Evolutionary conservation across 2,329 filamentous ascomycete species (phyloP), one percentile per base, ranked within the genome.

Genomic region (Apiospora phragmitis): DNA sequence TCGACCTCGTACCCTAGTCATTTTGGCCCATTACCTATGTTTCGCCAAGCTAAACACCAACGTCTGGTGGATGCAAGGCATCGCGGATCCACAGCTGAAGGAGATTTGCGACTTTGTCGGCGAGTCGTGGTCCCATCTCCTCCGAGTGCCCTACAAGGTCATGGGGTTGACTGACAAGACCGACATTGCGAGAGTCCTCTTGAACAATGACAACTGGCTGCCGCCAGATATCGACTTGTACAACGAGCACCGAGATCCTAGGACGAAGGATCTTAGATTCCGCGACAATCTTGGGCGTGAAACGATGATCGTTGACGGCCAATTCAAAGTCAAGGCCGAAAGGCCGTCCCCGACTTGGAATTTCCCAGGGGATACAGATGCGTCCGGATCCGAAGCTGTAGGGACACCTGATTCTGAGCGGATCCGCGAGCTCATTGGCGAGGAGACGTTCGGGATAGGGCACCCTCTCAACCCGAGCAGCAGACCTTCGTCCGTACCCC

Each of bases 41-140:
- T 89, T 89, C 69, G 76, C 84, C 68, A 88, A 87, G 75, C 68
- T 87, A 1, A 77, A 80, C 14, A 68, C 72, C 3, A 72, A 72
- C 0, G 73, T 85, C 4, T 90, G 88, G 88, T 90, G 87, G 87
- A 78, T 87, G 69, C 70, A 74, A 3, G 84, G 82, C 29, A 82
- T 90, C 26, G 81, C 81, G 2, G 78, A 86, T 49, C 82, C 81
- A 21, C 83, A 87, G 71, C 81, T 89, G 12, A 74, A 73, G 6
- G 82, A 86, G 70, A 84, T 89, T 38, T 78, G 75, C 71, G 72
- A 80, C 7, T 73, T 81, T 24, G 72, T 88, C 21, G 82, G 80
- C 3, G 74, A 78, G 0, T 68, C 67, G 32, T 87, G 84, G 85
- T 75, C 75, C 5, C 74, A 80, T 38, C 76, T 84, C 18, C 75